These are phyloP conservation scores for Moesziomyces sp. DNA, from an alignment of 1,284 basidiomycete genomes.

Conservation along the genomic window DNA sequence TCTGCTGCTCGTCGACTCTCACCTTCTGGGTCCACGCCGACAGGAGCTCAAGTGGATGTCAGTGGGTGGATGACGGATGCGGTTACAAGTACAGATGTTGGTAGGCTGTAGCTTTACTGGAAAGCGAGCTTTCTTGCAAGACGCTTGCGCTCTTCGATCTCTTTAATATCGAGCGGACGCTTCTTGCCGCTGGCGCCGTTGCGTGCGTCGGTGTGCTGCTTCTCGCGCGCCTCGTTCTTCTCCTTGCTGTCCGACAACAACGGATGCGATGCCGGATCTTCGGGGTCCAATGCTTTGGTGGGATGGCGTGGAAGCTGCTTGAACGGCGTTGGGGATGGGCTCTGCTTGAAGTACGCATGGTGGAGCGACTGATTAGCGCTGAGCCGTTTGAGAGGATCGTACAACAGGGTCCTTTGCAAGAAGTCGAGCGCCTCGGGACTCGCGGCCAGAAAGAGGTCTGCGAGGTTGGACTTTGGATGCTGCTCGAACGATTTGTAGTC, in stretches of 20 bases:
- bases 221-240: slow-evolving; percentile 47
- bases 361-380: slow-evolving; percentile 71
- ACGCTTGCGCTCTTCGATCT: slow-evolving; percentile 59
- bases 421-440: slow-evolving; percentile 87
- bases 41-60: neutral
- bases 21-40: neutral
- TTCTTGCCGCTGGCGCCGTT: slow-evolving; percentile 32
- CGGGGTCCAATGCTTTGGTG: slow-evolving; percentile 37
- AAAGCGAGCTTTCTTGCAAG: slow-evolving; percentile 60
- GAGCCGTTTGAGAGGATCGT: slow-evolving; percentile 86
- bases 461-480: slow-evolving; percentile 82
- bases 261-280: slow-evolving; percentile 37
- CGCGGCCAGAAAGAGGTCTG: slow-evolving; percentile 89
- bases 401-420: slow-evolving; percentile 80
- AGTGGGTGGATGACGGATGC: neutral
- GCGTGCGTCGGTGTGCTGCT: slow-evolving; percentile 9
- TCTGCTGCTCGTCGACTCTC: neutral
- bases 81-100: slow-evolving; percentile 6
- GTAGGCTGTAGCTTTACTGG: neutral
- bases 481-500: slow-evolving; percentile 54
- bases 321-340: slow-evolving; percentile 56
- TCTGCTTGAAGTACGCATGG: slow-evolving; percentile 59
- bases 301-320: slow-evolving; percentile 57
- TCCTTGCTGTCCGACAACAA: slow-evolving; percentile 50
- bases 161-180: slow-evolving; percentile 36